Evolutionary conservation across 176 grass and related monocot species (phyloP), one percentile per base, ranked within the genome.

Genomic region (Microstegium vimineum): DNA sequence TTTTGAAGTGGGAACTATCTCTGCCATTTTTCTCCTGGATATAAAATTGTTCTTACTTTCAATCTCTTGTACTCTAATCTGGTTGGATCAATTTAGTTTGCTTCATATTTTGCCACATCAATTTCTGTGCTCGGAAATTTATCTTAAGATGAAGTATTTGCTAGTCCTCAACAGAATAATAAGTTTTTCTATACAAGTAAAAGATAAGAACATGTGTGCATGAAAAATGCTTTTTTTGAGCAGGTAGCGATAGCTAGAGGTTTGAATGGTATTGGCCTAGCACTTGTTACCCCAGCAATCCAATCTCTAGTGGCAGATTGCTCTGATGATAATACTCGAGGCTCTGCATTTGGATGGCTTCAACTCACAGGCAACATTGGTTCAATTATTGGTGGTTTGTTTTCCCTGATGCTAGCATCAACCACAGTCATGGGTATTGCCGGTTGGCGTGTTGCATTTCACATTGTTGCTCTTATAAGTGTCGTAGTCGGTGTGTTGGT

Each of bases 291-390:
- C 3, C 94, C 94, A 2, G 90, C 94, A 17, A 94, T 97, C 68
- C 90, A 92, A 28, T 97, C 94, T 49, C 86, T 97, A 1, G 92
- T 94, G 12, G 94, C 94, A 22, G 94, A 97, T 72, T 94, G 82
- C 37, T 92, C 90, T 6, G 90, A 94, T n/a, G 83, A 97, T 18
- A 79, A 16, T 40, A 86, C 86, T 15, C 92, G 94, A 5, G 92
- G 94, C 20, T 67, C 88, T 0, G 94, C 92, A 2, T 97, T 97
- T 47, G 92, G 94, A 77, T 97, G 92, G 87, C 88, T 97, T 38
- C 92, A 94, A n/a, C 56, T 97, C 54, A 92, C 94, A 27, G 89
- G 92, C 23, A 97, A 94, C 63, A 31, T 92, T 28, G 94, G 94
- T 22, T 91, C 92, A 13, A 81, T 98, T 35, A 69, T 94, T 3